A percentile compares a stretch with the other conserved stretches of the same genome.
Evolutionary conservation across 495 filamentous ascomycete species (phyloP).

Genomic region (Podospora australis): DNA sequence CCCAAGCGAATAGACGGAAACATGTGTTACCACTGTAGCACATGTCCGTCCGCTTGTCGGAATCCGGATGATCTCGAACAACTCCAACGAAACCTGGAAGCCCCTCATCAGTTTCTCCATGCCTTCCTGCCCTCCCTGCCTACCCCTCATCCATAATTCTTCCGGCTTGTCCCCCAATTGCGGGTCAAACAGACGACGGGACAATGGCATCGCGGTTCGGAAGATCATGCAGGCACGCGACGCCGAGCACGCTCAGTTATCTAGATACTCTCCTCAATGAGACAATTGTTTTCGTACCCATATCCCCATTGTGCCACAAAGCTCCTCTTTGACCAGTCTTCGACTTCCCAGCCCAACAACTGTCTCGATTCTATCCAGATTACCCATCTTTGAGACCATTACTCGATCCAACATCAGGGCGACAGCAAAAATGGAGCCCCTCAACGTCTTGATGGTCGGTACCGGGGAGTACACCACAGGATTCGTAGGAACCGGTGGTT

Average conservation of each 20-base stretch:
- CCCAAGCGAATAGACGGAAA: no score
- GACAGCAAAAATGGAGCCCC: slow-evolving; percentile 56
- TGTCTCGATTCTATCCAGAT: neutral
- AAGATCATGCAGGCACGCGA: no score
- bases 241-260: neutral
- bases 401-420: no score
- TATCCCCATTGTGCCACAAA: neutral
- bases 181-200: no score
- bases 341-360: neutral
- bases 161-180: neutral
- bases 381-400: neutral
- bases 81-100: no score
- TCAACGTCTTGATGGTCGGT: slow-evolving; percentile 87
- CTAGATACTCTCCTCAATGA: neutral
- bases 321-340: neutral
- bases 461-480: slow-evolving; percentile 97
- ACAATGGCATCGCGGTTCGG: no score
- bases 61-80: no score
- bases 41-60: no score
- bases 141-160: slow-evolving; percentile 11
- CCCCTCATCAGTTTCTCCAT: no score
- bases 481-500: slow-evolving; percentile 71
- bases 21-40: no score
- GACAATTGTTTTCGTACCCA: neutral
- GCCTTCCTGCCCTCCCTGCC: no score